Conservation (phyloP, 371 early-diverging fungal genomes). For the Syncephalis fuscata region DNA sequence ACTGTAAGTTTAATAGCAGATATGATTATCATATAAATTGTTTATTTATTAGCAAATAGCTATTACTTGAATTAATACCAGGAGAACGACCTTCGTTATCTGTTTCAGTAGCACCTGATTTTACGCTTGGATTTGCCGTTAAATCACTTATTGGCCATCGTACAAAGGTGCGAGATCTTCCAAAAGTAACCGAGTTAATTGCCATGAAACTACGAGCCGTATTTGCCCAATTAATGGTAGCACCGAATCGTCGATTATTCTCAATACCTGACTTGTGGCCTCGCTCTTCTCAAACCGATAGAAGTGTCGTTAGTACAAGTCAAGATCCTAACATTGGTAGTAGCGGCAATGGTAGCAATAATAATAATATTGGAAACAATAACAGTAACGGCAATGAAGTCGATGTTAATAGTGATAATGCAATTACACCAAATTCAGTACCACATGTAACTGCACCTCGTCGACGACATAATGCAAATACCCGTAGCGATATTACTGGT, state of each 20-base stretch:
- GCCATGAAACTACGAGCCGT: constrained; percentile 5
- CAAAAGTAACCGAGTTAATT: constrained; percentile 75
- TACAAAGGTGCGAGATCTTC: constrained; percentile 86
- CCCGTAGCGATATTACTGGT: too few relatives aligned
- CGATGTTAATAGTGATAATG: too few relatives aligned
- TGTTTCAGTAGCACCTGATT: constrained; percentile 49
- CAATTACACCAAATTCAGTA: too few relatives aligned
- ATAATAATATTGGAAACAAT: too few relatives aligned
- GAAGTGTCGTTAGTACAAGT: too few relatives aligned
- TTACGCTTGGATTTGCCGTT: constrained; percentile 67
- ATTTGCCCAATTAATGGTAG: neutral
- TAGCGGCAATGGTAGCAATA: too few relatives aligned
- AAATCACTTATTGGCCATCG: constrained; percentile 78
- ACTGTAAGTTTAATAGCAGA: constrained; percentile 37
- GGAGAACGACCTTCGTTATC: constrained; percentile 30
- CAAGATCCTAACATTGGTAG: too few relatives aligned
- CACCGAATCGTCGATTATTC: neutral
- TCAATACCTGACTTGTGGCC: neutral
- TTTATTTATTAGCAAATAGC: constrained; percentile 11
- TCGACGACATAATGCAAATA: too few relatives aligned
- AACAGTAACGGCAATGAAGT: too few relatives aligned
- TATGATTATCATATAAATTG: neutral
- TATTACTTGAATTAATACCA: constrained; percentile 32
- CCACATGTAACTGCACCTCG: too few relatives aligned
- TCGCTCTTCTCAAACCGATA: too few relatives aligned